phyloP scores from a whole-genome alignment of 2,329 filamentous ascomycete genomes.

The Periconia sp. region DNA sequence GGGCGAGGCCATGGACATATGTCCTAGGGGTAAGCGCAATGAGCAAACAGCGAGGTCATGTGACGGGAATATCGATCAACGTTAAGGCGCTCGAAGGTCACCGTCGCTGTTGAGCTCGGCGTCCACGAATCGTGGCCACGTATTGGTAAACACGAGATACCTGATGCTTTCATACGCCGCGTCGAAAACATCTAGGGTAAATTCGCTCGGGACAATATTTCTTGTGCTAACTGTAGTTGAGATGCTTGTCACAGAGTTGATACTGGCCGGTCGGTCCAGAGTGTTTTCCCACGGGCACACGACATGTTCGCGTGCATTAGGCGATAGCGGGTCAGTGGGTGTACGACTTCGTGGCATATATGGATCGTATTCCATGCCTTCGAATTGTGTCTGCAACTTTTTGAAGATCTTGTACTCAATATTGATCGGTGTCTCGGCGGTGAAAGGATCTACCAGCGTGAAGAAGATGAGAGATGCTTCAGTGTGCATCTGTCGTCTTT shows the following conservation, averaged over 20 bases:
- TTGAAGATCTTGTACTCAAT: constrained; percentile 45
- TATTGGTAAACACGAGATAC: constrained; percentile 43
- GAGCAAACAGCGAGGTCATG: too few species aligned
- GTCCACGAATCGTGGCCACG: constrained; percentile 40
- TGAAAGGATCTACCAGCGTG: constrained; percentile 41
- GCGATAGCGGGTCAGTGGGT: constrained; percentile 24
- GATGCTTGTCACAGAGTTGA: constrained; percentile 27
- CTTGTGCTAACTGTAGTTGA: constrained; percentile 24
- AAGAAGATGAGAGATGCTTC: constrained; percentile 43
- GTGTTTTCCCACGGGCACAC: constrained; percentile 43
- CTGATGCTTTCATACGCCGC: constrained; percentile 42
- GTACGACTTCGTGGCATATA: constrained; percentile 32
- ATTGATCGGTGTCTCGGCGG: constrained; percentile 41
- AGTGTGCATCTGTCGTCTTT: constrained; percentile 40
- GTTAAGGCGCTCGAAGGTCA: constrained; percentile 20
- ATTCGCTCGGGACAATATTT: constrained; percentile 38
- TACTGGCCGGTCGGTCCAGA: constrained; percentile 33
- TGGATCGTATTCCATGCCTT: constrained; percentile 38
- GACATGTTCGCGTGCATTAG: constrained; percentile 33
- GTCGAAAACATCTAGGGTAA: constrained; percentile 37
- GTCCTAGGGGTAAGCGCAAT: too few species aligned
- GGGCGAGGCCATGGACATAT: too few species aligned
- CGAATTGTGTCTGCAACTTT: constrained; percentile 32
- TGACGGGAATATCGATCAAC: too few species aligned
- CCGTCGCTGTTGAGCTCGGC: constrained; percentile 23